Percentiles rank a stretch among this genome's conserved stretches.
phyloP scores from a whole-genome alignment of 1,284 basidiomycete genomes.

The Trichosporon asahii region DNA sequence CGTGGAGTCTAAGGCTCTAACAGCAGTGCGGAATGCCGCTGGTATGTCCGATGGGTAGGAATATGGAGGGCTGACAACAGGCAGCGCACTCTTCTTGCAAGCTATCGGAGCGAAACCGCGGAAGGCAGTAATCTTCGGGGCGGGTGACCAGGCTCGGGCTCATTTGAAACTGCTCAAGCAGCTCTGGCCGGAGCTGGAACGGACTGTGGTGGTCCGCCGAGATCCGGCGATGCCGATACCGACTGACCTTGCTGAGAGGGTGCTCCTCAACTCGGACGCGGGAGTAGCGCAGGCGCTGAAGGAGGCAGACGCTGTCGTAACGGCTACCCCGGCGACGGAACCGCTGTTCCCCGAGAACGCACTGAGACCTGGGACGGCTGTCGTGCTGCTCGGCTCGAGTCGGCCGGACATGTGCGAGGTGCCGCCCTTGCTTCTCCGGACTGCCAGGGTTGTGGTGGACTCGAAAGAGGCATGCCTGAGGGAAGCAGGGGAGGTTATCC shows the following conservation, averaged over 20 bases:
- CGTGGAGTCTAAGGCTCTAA: conserved; percentile 46
- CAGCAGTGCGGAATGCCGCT: not conserved
- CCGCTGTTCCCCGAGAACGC: conserved; percentile 64
- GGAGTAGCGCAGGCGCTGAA: conserved; percentile 28
- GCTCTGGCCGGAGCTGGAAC: conserved; percentile 55
- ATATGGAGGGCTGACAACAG: not conserved
- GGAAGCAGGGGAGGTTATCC: not conserved
- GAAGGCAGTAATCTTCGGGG: conserved; percentile 65
- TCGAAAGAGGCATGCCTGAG: not conserved
- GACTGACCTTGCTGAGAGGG: not conserved
- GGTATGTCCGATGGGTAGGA: not conserved
- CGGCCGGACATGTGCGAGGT: not conserved
- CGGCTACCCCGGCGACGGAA: conserved; percentile 66
- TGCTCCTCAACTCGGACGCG: not conserved
- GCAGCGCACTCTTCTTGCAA: not conserved
- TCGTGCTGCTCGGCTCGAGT: conserved; percentile 64
- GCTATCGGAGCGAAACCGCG: not conserved
- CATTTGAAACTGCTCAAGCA: conserved; percentile 65
- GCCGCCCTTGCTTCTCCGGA: not conserved
- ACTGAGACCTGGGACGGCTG: conserved; percentile 58
- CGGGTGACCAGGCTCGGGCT: conserved; percentile 61
- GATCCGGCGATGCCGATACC: not conserved
- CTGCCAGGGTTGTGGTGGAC: not conserved
- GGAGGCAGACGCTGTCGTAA: conserved; percentile 50
- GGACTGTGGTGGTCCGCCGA: not conserved